Evolutionary conservation across 2,329 filamentous ascomycete species (phyloP), one percentile per base, ranked within the genome.

Genomic region (Colletotrichum echinochloae): DNA sequence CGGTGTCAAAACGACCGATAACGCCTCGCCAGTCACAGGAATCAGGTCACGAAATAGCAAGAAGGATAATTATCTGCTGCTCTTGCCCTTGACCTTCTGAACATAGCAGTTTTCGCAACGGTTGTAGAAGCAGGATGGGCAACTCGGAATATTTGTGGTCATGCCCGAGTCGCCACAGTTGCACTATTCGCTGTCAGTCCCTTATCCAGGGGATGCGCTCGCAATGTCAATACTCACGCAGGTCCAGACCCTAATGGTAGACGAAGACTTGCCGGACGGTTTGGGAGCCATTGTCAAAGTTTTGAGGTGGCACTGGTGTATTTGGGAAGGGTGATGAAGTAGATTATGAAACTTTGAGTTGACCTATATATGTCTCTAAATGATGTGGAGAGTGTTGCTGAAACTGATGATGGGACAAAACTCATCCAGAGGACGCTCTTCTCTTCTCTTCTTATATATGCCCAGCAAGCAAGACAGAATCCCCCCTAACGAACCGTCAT

Each of bases 141-240:
- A 62, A 35, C 12, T 37, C 16, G 39, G 46, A 11, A 30, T 57
- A 46, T n/a, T 62, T 37, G 14, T 48, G 41, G 41, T 52, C 69
- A 71, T 71, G 7, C 69, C 69, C 12, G 69, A 49, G 56, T 71
- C 65, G 14, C 68, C 68, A 8, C 68, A 71, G 16, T 64, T 28
- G 46, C 68, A 71, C 68, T 71, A 2, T 5, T 23, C 5, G 20
- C 28, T 26, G 39, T 71, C 11, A 71, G 52, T 30, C 20, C 5
- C 12, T 30, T n/a, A 18, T 54, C 16, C 11, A 35, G n/a, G n/a
- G 3, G 12, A 5, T 33, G n/a, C n/a, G 16, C 4, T 14, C 1
- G 9, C 11, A 8, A 33, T 28, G 23, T 3, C 28, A 28, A 20
- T 5, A 60, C 69, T 60, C 57, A 70, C 69, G 16, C 69, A 71